Conservation (phyloP, 768 basidiomycete species). For the Tephrocybe sp. region DNA sequence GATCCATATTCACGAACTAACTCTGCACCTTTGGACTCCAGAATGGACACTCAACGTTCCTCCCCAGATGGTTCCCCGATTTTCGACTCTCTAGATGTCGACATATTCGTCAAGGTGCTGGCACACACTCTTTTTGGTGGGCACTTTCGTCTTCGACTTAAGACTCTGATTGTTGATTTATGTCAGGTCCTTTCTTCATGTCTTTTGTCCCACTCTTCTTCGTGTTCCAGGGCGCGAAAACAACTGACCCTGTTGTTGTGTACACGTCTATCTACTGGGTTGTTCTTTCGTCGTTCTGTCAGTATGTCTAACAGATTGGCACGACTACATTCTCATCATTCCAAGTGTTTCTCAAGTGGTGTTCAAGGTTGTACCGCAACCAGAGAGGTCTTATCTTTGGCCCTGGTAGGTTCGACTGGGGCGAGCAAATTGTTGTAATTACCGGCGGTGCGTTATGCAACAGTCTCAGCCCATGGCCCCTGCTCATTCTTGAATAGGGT, state of each 20-base stretch:
- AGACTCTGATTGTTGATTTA: slow-evolving; percentile 7
- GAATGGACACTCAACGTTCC: slow-evolving; percentile 16
- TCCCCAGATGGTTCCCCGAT: slow-evolving; percentile 43
- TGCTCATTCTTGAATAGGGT: slow-evolving; percentile 42
- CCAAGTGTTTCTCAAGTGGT: slow-evolving; percentile 68
- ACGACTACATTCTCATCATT: neutral
- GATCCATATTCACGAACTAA: slow-evolving; percentile 21
- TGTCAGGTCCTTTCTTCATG: slow-evolving; percentile 79
- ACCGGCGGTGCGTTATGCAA: slow-evolving; percentile 72
- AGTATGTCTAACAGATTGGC: slow-evolving; percentile 27
- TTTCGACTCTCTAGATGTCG: slow-evolving; percentile 72
- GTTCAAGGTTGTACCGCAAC: slow-evolving; percentile 72
- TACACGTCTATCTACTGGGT: slow-evolving; percentile 53
- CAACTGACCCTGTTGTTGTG: slow-evolving; percentile 50
- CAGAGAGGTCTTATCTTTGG: slow-evolving; percentile 63
- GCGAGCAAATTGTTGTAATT: slow-evolving; percentile 83
- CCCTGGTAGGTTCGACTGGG: slow-evolving; percentile 72
- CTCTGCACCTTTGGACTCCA: neutral
- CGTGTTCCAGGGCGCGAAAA: slow-evolving; percentile 61
- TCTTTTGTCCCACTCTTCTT: slow-evolving; percentile 78
- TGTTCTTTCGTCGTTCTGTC: slow-evolving; percentile 65
- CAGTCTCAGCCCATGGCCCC: neutral
- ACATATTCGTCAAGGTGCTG: slow-evolving; percentile 77
- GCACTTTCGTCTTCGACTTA: slow-evolving; percentile 21
- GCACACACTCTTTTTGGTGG: slow-evolving; percentile 76